These are phyloP conservation scores for Arthrocladium fulminans DNA, from an alignment of 2,329 filamentous ascomycete species.

Conservation along the genomic window DNA sequence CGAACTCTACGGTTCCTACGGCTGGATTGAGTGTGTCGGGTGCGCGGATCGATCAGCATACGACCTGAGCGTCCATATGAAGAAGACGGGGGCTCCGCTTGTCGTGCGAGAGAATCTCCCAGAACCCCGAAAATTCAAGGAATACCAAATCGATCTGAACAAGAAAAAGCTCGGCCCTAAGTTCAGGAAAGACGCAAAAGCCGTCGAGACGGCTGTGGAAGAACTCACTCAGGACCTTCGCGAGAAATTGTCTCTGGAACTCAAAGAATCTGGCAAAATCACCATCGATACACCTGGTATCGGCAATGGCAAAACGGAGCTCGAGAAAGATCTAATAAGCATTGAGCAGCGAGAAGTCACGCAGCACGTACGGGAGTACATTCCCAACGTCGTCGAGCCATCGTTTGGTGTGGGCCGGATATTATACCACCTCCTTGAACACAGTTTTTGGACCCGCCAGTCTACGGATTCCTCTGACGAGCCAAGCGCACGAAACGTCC, in stretches of 20 bases:
- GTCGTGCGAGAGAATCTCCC: conserved; percentile 74
- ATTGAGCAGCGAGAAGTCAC: conserved; percentile 76
- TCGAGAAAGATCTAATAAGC: conserved; percentile 68
- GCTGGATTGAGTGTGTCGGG: conserved; percentile 97
- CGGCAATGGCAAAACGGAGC: conserved; percentile 63
- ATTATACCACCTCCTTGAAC: conserved; percentile 85
- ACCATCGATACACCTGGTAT: conserved; percentile 62
- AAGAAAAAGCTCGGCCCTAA: conserved; percentile 93
- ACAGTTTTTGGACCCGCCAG: conserved; percentile 86
- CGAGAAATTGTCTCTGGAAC: conserved; percentile 66
- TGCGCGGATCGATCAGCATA: conserved; percentile 94
- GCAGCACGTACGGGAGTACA: conserved; percentile 83
- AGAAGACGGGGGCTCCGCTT: conserved; percentile 80
- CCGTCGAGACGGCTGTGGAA: conserved; percentile 69
- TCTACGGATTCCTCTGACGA: conserved; percentile 74
- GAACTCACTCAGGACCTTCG: conserved; percentile 70
- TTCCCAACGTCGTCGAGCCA: conserved; percentile 91
- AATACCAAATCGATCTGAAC: conserved; percentile 79
- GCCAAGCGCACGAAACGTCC: conserved; percentile 43
- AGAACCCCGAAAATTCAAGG: conserved; percentile 69
- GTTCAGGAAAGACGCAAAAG: conserved; percentile 90
- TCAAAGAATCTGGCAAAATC: conserved; percentile 66
- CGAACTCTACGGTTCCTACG: conserved; percentile 80
- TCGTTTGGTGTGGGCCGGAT: conserved; percentile 96
- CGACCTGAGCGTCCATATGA: conserved; percentile 83